A percentile compares a stretch with the other conserved stretches of the same genome.
Conservation (phyloP, 257 asterid genomes). For the Nicotiana obtusifolia region DNA sequence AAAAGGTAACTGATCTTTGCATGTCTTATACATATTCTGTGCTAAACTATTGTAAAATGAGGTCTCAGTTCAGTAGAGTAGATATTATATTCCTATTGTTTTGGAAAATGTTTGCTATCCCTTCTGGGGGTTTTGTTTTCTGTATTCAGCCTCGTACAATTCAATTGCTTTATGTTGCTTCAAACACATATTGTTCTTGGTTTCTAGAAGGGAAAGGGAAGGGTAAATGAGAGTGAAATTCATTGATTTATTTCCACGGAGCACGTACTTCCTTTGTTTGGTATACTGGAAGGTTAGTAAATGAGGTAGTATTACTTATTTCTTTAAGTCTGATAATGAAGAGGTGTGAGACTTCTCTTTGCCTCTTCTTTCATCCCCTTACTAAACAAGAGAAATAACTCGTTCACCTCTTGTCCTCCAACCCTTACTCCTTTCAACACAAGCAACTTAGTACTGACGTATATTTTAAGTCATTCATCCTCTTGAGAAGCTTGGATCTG, state of each 20-base stretch:
- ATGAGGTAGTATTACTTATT: not conserved
- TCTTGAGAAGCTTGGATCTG: not conserved
- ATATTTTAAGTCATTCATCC: not conserved
- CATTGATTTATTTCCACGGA: not conserved
- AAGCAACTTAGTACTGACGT: not conserved
- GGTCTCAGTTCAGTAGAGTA: not conserved
- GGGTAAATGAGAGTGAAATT: not conserved
- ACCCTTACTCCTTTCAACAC: not conserved
- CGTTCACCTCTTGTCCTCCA: not conserved
- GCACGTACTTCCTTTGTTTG: not conserved
- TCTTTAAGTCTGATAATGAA: too few relatives aligned
- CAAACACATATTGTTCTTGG: not conserved
- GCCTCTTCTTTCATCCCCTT: not conserved
- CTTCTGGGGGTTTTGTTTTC: not conserved
- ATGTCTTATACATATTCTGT: not conserved
- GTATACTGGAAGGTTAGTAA: not conserved
- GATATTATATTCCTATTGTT: not conserved
- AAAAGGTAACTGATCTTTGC: constrained; percentile 18
- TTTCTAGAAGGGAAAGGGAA: not conserved
- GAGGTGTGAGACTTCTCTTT: too few relatives aligned
- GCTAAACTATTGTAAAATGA: not conserved
- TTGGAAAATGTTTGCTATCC: not conserved
- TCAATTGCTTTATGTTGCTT: not conserved
- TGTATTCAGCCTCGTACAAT: not conserved
- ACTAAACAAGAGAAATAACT: not conserved